These are phyloP conservation scores for Tricholoma terreum DNA, from an alignment of 768 basidiomycete species.

Conservation along the genomic window DNA sequence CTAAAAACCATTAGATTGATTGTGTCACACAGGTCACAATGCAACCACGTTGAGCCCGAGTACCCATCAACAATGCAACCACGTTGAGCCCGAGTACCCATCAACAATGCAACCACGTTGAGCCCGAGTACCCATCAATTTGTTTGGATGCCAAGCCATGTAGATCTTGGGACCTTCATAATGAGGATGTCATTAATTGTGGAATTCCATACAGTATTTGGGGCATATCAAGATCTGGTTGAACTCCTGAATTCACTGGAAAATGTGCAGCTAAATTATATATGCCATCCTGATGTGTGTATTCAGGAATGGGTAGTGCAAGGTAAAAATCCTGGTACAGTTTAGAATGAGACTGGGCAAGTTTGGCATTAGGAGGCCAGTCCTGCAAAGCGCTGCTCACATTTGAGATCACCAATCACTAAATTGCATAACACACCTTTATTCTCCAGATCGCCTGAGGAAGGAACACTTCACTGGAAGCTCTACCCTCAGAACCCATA, in stretches of 20 bases:
- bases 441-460: background rate
- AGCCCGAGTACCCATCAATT: too few relatives aligned
- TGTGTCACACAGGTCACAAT: too few relatives aligned
- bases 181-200: background rate
- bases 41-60: too few relatives aligned
- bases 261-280: too few relatives aligned
- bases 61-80: too few relatives aligned
- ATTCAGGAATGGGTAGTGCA: too few relatives aligned
- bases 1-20: conserved; percentile 87
- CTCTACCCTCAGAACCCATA: background rate
- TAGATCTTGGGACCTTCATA: conserved; percentile 85
- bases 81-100: too few relatives aligned
- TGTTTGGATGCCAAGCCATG: conserved; percentile 79
- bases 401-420: background rate
- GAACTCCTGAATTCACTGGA: conserved; percentile 62
- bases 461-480: background rate
- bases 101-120: too few relatives aligned
- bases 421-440: background rate
- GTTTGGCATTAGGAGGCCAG: conserved; percentile 87
- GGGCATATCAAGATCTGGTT: conserved; percentile 69
- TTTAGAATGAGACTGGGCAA: conserved; percentile 67
- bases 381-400: conserved; percentile 47
- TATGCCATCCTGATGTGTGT: too few relatives aligned
- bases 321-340: too few relatives aligned
- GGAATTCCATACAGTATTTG: conserved; percentile 4